Evolutionary conservation across 2,329 filamentous ascomycete genomes (phyloP).

Genomic region (Rhynchosporium agropyri): DNA sequence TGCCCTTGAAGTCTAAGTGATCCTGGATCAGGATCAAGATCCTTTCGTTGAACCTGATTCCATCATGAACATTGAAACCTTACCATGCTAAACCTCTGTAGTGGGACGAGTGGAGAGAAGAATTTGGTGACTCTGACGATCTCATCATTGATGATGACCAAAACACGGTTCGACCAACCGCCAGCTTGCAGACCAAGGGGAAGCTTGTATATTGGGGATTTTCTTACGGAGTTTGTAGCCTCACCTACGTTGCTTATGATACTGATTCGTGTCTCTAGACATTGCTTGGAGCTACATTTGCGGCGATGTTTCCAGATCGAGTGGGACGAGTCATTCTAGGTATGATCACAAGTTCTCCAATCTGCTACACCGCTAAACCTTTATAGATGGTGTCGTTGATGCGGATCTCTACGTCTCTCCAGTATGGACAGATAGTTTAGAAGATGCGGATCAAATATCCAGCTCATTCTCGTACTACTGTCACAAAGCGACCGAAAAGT

Average conservation of each 20-base stretch:
- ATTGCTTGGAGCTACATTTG: slow-evolving; percentile 49
- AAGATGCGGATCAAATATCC: slow-evolving; percentile 38
- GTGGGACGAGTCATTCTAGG: slow-evolving; percentile 48
- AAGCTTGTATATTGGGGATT: slow-evolving; percentile 51
- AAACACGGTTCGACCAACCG: background rate
- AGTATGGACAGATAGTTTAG: slow-evolving; percentile 31
- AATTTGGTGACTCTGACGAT: background rate
- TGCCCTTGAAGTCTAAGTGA: background rate
- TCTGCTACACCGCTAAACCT: slow-evolving; percentile 39
- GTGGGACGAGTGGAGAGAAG: slow-evolving; percentile 39
- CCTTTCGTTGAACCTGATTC: background rate
- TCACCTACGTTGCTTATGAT: background rate
- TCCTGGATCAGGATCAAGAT: background rate
- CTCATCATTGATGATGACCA: background rate
- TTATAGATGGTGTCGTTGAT: slow-evolving; percentile 41
- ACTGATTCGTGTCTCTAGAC: slow-evolving; percentile 27
- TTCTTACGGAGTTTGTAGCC: slow-evolving; percentile 47
- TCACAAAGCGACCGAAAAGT: slow-evolving; percentile 41
- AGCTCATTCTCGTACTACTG: slow-evolving; percentile 40
- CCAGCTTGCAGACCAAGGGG: slow-evolving; percentile 32
- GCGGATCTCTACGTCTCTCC: slow-evolving; percentile 35
- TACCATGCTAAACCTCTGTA: background rate
- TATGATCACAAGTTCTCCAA: slow-evolving; percentile 8
- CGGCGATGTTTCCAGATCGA: slow-evolving; percentile 48
- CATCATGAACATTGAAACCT: background rate